A percentile compares a stretch with the other conserved stretches of the same genome.
These are phyloP conservation scores for Entelexis paramagnoliae DNA, from an alignment of 1,139 yeast species.

Conservation along the genomic window DNA sequence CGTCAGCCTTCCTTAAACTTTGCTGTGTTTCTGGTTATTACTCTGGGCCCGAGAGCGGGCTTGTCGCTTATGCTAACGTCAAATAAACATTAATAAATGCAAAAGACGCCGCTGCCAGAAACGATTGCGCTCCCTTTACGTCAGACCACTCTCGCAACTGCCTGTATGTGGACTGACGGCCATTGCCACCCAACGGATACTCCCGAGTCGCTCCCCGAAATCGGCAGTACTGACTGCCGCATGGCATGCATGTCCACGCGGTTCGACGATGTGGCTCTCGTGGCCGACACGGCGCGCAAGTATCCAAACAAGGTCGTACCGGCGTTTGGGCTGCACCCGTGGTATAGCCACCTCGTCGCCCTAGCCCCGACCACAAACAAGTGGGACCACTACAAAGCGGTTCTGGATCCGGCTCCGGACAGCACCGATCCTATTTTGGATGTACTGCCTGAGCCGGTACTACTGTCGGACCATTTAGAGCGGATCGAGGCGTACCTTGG, in stretches of 20 bases:
- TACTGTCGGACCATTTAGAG: conserved; percentile 36
- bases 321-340: conserved; percentile 81
- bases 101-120: not conserved
- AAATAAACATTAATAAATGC: too few relatives aligned
- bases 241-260: conserved; percentile 35
- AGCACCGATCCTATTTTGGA: conserved; percentile 35
- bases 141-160: not conserved
- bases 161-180: conserved; percentile 39
- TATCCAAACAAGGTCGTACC: conserved; percentile 39
- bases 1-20: too few relatives aligned
- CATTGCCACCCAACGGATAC: conserved; percentile 49
- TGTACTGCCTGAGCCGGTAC: conserved; percentile 53
- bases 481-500: conserved; percentile 30
- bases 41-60: too few relatives aligned
- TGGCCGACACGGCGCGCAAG: conserved; percentile 26
- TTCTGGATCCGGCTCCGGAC: conserved; percentile 38
- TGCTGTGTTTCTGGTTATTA: too few relatives aligned
- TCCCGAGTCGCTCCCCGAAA: conserved; percentile 23
- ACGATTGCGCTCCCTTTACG: not conserved
- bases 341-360: conserved; percentile 65
- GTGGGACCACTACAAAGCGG: conserved; percentile 44
- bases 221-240: conserved; percentile 24
- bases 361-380: conserved; percentile 18
- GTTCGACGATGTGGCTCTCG: conserved; percentile 32
- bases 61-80: too few relatives aligned